phyloP scores from a whole-genome alignment of 441 rosid species.

The Populus hybrid region DNA sequence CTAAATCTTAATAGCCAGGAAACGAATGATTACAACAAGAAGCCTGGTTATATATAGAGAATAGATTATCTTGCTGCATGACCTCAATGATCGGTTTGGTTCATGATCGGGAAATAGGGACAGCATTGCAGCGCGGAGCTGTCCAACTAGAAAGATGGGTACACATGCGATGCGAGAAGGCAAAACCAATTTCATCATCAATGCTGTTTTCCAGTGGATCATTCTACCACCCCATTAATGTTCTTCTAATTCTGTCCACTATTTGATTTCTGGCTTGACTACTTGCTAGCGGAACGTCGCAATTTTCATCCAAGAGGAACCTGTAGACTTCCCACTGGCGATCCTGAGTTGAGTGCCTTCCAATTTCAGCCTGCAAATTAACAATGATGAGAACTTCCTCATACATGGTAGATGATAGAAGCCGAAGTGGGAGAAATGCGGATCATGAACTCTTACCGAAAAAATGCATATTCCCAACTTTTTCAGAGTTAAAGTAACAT shows the following conservation, averaged over 20 bases:
- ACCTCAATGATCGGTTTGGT: too few species aligned
- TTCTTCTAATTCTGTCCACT: conserved; percentile 58
- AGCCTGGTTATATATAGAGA: neutral
- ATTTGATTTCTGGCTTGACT: conserved; percentile 45
- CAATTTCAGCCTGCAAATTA: conserved; percentile 60
- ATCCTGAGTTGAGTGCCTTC: conserved; percentile 50
- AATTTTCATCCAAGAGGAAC: conserved; percentile 63
- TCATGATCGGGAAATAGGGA: neutral
- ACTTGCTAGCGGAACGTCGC: conserved; percentile 30
- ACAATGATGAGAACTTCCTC: neutral
- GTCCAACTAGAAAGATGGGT: neutral
- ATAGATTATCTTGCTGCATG: neutral
- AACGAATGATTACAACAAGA: neutral
- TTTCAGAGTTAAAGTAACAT: conserved; percentile 72
- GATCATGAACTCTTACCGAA: conserved; percentile 42
- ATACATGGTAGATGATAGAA: neutral
- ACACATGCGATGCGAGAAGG: neutral
- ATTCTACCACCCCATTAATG: conserved; percentile 72
- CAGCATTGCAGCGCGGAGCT: neutral
- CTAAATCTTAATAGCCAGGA: neutral
- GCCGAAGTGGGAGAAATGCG: neutral
- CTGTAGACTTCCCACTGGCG: conserved; percentile 84
- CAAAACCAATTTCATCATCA: neutral
- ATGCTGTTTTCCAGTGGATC: neutral
- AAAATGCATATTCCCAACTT: conserved; percentile 66